phyloP scores from a whole-genome alignment of 2,329 filamentous ascomycete species.

The Diaporthe velutina region DNA sequence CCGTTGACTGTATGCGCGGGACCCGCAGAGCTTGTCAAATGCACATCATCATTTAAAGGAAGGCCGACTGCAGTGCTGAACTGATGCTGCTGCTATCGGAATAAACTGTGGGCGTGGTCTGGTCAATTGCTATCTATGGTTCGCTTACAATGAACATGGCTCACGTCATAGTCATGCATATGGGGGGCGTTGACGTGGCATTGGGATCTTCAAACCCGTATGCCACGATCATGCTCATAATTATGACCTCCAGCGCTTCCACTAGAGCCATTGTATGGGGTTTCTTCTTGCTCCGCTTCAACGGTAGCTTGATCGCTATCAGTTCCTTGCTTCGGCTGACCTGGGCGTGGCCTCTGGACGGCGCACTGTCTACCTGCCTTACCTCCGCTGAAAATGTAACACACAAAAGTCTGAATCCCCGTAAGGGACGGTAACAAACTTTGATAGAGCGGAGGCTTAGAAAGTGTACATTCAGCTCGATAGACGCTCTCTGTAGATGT shows the following conservation, averaged over 20 bases:
- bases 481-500: neutral
- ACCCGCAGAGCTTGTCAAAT: neutral
- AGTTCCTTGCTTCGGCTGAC: slow-evolving; percentile 61
- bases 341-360: slow-evolving; percentile 63
- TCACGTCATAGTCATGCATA: slow-evolving; percentile 57
- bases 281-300: slow-evolving; percentile 53
- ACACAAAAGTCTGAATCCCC: neutral
- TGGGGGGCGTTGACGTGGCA: slow-evolving; percentile 53
- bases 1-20: neutral
- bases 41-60: too few relatives aligned
- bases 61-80: rapidly evolving
- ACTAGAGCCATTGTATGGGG: slow-evolving; percentile 56
- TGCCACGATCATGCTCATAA: slow-evolving; percentile 55
- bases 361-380: slow-evolving; percentile 47
- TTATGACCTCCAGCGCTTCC: slow-evolving; percentile 54
- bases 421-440: neutral
- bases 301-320: slow-evolving; percentile 55
- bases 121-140: slow-evolving; percentile 57
- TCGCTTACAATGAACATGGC: slow-evolving; percentile 55
- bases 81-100: slow-evolving; percentile 50
- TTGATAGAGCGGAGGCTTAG: too few relatives aligned
- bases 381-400: neutral
- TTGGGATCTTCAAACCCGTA: slow-evolving; percentile 53
- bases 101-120: slow-evolving; percentile 57
- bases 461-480: neutral